phyloP scores from a whole-genome alignment of 163 green algal species.

The Trebouxiophyceae sp. region DNA sequence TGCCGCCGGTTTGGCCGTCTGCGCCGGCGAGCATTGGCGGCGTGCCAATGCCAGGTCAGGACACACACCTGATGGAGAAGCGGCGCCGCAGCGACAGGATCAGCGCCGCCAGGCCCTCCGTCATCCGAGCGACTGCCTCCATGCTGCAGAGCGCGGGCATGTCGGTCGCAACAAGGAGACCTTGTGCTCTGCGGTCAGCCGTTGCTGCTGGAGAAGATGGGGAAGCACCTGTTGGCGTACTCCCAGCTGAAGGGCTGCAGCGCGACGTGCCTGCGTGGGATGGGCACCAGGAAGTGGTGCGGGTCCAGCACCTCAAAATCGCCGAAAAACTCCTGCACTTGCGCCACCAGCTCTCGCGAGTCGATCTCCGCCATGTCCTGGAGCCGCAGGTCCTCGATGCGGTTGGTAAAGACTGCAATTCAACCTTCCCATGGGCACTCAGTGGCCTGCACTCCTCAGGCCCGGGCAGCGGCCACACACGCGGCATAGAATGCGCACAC shows the following conservation, averaged over 20 bases:
- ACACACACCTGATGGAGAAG: slow-evolving; percentile 69
- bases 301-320: slow-evolving; percentile 80
- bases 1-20: no score
- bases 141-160: slow-evolving; percentile 23
- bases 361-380: slow-evolving; percentile 94
- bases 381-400: slow-evolving; percentile 77
- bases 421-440: no score
- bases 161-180: no score
- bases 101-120: slow-evolving; percentile 77
- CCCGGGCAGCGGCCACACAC: no score
- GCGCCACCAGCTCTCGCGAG: slow-evolving; percentile 52
- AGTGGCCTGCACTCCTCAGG: no score
- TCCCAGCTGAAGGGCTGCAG: slow-evolving; percentile 48
- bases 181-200: no score
- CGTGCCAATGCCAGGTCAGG: no score
- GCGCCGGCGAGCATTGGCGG: no score
- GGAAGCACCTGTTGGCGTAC: slow-evolving; percentile 27
- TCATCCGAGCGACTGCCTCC: slow-evolving; percentile 49
- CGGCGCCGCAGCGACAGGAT: slow-evolving; percentile 82
- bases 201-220: no score
- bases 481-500: slow-evolving; percentile 71
- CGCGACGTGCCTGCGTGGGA: slow-evolving; percentile 24
- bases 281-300: slow-evolving; percentile 76
- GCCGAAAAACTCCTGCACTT: slow-evolving; percentile 83
- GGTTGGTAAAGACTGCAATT: slow-evolving; percentile 87